These are phyloP conservation scores for Medakamo hakoo DNA, from an alignment of 139 green algal species.

Conservation along the genomic window DNA sequence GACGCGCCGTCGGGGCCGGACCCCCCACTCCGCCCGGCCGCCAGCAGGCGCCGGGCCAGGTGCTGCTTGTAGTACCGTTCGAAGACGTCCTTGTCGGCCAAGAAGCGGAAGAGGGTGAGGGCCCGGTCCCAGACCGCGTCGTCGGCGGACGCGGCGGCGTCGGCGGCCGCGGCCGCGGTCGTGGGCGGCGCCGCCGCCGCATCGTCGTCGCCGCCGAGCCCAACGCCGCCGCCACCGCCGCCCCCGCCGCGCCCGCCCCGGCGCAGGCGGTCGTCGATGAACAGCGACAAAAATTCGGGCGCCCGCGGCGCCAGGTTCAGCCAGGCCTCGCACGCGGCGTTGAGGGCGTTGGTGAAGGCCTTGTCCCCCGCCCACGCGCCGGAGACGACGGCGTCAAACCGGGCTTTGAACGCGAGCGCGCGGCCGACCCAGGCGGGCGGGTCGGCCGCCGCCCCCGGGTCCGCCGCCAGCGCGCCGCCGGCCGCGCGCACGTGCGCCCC, in stretches of 20 bases:
- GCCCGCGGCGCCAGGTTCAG: slow-evolving; percentile 79
- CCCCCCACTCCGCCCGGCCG: slow-evolving; percentile 35
- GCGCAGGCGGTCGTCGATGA: slow-evolving; percentile 89
- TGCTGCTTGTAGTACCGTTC: slow-evolving; percentile 99
- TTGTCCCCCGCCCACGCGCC: slow-evolving; percentile 69
- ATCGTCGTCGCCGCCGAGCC: not conserved
- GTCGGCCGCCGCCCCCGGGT: slow-evolving; percentile 57
- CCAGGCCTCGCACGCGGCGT: slow-evolving; percentile 84
- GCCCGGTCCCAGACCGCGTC: slow-evolving; percentile 83
- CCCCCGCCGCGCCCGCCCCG: slow-evolving; percentile 6
- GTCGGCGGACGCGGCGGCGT: slow-evolving; percentile 64
- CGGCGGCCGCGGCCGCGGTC: slow-evolving; percentile 4
- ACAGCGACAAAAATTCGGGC: slow-evolving; percentile 91
- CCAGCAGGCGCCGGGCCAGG: slow-evolving; percentile 85
- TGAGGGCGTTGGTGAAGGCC: slow-evolving; percentile 73
- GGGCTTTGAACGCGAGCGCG: slow-evolving; percentile 68
- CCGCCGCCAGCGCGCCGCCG: slow-evolving; percentile 48
- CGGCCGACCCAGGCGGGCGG: slow-evolving; percentile 74
- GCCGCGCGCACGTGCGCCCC: slow-evolving; percentile 42
- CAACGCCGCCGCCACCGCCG: not conserved
- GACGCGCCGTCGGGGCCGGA: slow-evolving; percentile 6
- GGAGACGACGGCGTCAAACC: slow-evolving; percentile 75
- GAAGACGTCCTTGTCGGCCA: slow-evolving; percentile 97
- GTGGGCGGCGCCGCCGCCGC: not conserved
- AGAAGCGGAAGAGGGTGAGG: slow-evolving; percentile 77